A percentile compares a stretch with the other conserved stretches of the same genome.
phyloP scores from a whole-genome alignment of 495 filamentous ascomycete genomes.

The Trichoderma asperelloides region DNA sequence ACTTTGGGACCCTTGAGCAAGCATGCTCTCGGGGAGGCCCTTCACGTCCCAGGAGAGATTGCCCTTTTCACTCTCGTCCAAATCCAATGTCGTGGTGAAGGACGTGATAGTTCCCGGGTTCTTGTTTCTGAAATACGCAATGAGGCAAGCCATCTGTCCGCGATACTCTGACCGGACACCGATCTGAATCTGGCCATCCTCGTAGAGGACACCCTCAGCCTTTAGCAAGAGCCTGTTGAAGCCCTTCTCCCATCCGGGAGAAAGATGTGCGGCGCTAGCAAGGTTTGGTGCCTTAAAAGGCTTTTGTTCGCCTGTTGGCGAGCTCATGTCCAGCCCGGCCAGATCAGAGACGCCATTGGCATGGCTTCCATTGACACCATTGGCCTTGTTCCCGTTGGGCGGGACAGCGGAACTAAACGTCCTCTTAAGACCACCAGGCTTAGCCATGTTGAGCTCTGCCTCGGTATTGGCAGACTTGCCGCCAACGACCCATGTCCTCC shows the following conservation, averaged over 20 bases:
- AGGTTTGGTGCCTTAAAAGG: constrained; percentile 64
- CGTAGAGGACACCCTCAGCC: constrained; percentile 82
- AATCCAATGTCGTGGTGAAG: constrained; percentile 86
- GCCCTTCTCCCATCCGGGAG: constrained; percentile 87
- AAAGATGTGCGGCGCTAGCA: constrained; percentile 84
- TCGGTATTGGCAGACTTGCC: constrained; percentile 88
- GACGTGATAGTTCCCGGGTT: constrained; percentile 72
- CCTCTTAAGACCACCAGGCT: constrained; percentile 74
- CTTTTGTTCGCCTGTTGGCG: constrained; percentile 43
- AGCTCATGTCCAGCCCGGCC: constrained; percentile 70
- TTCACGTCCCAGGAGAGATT: constrained; percentile 75
- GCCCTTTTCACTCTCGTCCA: constrained; percentile 58
- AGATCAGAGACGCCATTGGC: constrained; percentile 48
- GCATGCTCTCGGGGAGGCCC: constrained; percentile 74
- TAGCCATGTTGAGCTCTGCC: constrained; percentile 70
- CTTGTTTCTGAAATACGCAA: constrained; percentile 93
- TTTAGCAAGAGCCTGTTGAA: constrained; percentile 76
- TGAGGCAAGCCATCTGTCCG: constrained; percentile 85
- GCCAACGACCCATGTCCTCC: constrained; percentile 90
- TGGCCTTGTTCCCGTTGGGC: constrained; percentile 45
- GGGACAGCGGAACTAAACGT: constrained; percentile 61
- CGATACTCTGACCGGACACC: constrained; percentile 92
- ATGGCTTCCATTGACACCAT: constrained; percentile 33
- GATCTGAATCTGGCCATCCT: constrained; percentile 89
- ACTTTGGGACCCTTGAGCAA: constrained; percentile 66